These are phyloP conservation scores for Paxillus rubicundulus DNA, from an alignment of 768 basidiomycete species.

Conservation along the genomic window DNA sequence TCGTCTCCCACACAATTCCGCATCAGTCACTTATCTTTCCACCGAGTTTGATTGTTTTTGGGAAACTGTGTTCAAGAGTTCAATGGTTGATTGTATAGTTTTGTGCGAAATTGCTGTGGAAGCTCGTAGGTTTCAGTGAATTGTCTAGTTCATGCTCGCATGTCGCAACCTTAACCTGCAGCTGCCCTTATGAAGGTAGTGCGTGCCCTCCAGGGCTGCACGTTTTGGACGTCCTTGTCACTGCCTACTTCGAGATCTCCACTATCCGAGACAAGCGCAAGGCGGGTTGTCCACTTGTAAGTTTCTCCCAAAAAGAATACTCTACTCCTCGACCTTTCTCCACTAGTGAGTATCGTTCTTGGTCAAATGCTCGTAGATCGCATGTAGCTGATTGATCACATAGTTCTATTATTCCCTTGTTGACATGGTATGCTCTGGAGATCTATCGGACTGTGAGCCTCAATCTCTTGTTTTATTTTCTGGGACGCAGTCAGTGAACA, in stretches of 20 bases:
- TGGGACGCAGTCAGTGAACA: neutral
- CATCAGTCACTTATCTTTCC: constrained; percentile 6
- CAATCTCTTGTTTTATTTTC: neutral
- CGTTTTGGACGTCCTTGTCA: constrained; percentile 64
- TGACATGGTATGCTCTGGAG: constrained; percentile 72
- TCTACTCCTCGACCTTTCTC: constrained; percentile 4
- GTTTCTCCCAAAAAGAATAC: constrained; percentile 20
- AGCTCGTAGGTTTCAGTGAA: constrained; percentile 18
- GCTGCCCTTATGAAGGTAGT: constrained; percentile 59
- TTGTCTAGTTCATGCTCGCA: neutral
- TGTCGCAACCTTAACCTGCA: constrained; percentile 22
- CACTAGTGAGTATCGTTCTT: constrained; percentile 15
- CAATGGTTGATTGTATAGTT: constrained; percentile 28
- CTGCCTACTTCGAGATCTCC: constrained; percentile 67
- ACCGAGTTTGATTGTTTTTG: constrained; percentile 4
- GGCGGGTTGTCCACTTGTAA: constrained; percentile 69
- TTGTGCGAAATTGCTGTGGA: constrained; percentile 18
- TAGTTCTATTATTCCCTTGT: constrained; percentile 66
- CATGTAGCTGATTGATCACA: constrained; percentile 6
- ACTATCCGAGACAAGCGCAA: constrained; percentile 53
- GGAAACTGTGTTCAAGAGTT: constrained; percentile 4
- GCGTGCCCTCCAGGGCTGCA: constrained; percentile 66
- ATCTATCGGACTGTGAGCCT: constrained; percentile 55
- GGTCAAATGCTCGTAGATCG: neutral
- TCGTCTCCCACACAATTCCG: constrained; percentile 1